phyloP scores from a whole-genome alignment of 441 rosid genomes.

The Bruguiera hainesii region DNA sequence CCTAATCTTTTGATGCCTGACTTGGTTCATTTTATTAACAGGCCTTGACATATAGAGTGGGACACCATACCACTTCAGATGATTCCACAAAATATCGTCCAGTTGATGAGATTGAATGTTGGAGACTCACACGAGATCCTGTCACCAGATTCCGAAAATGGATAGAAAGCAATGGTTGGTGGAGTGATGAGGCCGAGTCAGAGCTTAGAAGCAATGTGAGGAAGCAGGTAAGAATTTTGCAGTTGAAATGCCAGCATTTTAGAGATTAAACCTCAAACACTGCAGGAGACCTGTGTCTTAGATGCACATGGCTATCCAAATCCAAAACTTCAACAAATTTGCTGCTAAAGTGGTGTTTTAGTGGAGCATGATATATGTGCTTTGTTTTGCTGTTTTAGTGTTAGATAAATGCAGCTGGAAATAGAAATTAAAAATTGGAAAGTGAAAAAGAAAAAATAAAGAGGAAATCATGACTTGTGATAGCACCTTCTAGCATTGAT shows the following conservation, averaged over 20 bases:
- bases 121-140: slow-evolving; percentile 65
- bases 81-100: slow-evolving; percentile 91
- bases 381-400: too few species aligned
- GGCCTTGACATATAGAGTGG: slow-evolving; percentile 84
- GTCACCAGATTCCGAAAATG: slow-evolving; percentile 61
- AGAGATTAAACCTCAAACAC: not conserved
- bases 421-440: not conserved
- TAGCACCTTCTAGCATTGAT: not conserved
- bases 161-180: slow-evolving; percentile 74
- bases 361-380: too few species aligned
- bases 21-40: slow-evolving; percentile 18
- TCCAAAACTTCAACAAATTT: too few species aligned
- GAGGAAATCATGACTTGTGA: not conserved
- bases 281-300: not conserved
- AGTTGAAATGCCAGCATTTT: not conserved
- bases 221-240: slow-evolving; percentile 52
- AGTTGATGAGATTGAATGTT: slow-evolving; percentile 60
- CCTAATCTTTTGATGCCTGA: slow-evolving; percentile 1
- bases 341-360: too few species aligned
- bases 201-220: slow-evolving; percentile 54
- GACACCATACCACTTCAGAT: slow-evolving; percentile 93
- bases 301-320: not conserved
- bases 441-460: not conserved
- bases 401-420: too few species aligned
- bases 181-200: slow-evolving; percentile 56